A percentile compares a stretch with the other conserved stretches of the same genome.
Evolutionary conservation across 1,284 basidiomycete genomes (phyloP).

Genomic region (Marasmius tenuissimus): DNA sequence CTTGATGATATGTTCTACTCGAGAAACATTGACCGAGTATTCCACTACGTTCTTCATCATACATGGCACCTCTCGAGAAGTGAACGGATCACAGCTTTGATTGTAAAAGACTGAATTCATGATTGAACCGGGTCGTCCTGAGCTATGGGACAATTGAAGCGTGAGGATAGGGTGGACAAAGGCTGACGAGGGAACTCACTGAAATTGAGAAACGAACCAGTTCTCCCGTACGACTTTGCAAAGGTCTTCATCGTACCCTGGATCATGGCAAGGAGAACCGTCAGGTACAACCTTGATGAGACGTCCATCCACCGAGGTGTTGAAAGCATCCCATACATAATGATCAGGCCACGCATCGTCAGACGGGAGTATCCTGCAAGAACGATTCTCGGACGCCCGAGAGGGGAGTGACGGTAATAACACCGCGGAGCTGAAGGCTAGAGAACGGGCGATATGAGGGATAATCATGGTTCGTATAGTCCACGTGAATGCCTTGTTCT

Average conservation of each 20-base stretch:
- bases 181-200: slow-evolving; percentile 7
- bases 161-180: background rate
- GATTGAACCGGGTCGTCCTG: slow-evolving; percentile 12
- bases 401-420: no score
- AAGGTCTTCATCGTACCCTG: slow-evolving; percentile 8
- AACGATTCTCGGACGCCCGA: no score
- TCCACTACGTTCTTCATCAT: slow-evolving; percentile 20
- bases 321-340: slow-evolving; percentile 21
- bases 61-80: slow-evolving; percentile 13
- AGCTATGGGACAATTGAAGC: background rate
- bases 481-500: no score
- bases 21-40: slow-evolving; percentile 23
- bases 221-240: slow-evolving; percentile 10
- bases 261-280: slow-evolving; percentile 17
- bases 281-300: slow-evolving; percentile 22
- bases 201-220: slow-evolving; percentile 15
- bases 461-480: no score
- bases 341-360: slow-evolving; percentile 19
- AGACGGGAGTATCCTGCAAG: slow-evolving; percentile 6
- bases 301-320: slow-evolving; percentile 20
- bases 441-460: no score
- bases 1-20: slow-evolving; percentile 17
- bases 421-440: no score
- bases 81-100: slow-evolving; percentile 24
- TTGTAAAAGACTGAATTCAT: slow-evolving; percentile 18